Evolutionary conservation across 345 rosid genomes (phyloP).

Genomic region (Ricinus communis): DNA sequence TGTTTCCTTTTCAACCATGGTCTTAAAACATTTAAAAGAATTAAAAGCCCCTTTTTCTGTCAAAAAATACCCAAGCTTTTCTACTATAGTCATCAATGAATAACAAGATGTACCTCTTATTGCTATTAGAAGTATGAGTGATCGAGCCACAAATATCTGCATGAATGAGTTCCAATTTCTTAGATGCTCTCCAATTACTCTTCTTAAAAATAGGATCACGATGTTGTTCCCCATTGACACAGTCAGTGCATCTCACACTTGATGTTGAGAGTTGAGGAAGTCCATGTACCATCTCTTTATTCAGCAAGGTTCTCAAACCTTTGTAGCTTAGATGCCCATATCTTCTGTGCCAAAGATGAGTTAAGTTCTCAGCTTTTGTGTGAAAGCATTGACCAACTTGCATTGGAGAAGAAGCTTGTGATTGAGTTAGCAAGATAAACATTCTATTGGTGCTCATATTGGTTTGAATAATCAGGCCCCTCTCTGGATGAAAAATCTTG

Average conservation of each 20-base stretch:
- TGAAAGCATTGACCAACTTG: not conserved
- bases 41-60: not conserved
- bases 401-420: not conserved
- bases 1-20: conserved; percentile 8
- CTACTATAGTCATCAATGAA: conserved; percentile 5
- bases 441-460: too few species aligned
- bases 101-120: not conserved
- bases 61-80: not conserved
- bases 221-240: not conserved
- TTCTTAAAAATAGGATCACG: not conserved
- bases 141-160: conserved; percentile 4
- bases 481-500: too few species aligned
- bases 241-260: not conserved
- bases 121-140: not conserved
- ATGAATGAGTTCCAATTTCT: not conserved
- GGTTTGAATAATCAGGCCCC: too few species aligned
- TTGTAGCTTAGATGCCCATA: not conserved
- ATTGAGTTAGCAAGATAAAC: too few species aligned
- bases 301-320: not conserved
- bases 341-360: not conserved
- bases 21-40: not conserved
- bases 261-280: not conserved
- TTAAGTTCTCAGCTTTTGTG: not conserved
- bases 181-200: not conserved
- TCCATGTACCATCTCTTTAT: not conserved